Conservation (phyloP, 2,329 filamentous ascomycete genomes). For the Scopulariopsis brevicaulis region DNA sequence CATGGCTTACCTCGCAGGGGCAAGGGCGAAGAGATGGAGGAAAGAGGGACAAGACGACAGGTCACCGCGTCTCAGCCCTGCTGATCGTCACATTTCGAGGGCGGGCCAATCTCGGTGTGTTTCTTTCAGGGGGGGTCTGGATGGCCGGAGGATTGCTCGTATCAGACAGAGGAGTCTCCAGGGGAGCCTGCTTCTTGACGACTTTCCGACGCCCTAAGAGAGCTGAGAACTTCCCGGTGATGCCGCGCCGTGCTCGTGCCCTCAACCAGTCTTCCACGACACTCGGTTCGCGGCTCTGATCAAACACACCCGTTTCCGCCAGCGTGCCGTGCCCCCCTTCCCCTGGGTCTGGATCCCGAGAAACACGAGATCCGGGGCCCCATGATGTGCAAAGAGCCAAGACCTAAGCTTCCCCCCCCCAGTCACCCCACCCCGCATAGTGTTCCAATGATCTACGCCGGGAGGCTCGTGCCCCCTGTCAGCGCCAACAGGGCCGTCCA, state of each 20-base stretch:
- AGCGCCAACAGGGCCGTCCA: background rate
- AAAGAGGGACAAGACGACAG: background rate
- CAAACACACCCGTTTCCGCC: background rate
- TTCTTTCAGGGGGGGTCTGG: too few species aligned
- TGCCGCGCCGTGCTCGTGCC: background rate
- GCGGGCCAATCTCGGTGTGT: too few species aligned
- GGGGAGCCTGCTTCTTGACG: too few species aligned
- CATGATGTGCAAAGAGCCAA: background rate
- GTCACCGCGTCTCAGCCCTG: background rate
- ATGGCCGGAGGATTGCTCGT: too few species aligned
- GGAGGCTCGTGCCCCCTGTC: too few species aligned
- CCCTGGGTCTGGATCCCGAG: background rate
- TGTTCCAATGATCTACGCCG: too few species aligned
- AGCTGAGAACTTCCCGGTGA: too few species aligned
- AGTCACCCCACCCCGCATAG: too few species aligned
- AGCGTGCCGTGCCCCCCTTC: background rate
- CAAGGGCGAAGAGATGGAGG: background rate
- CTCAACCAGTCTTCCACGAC: background rate
- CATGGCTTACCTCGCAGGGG: too few species aligned
- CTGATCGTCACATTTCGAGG: background rate
- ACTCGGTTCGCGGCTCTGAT: background rate
- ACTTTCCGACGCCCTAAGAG: too few species aligned
- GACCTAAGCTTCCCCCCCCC: background rate
- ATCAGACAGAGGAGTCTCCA: too few species aligned
- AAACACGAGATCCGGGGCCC: background rate